Evolutionary conservation across 805 yeast species (phyloP), one percentile per base, ranked within the genome.

Genomic region (Grigorovia transvaalensis): DNA sequence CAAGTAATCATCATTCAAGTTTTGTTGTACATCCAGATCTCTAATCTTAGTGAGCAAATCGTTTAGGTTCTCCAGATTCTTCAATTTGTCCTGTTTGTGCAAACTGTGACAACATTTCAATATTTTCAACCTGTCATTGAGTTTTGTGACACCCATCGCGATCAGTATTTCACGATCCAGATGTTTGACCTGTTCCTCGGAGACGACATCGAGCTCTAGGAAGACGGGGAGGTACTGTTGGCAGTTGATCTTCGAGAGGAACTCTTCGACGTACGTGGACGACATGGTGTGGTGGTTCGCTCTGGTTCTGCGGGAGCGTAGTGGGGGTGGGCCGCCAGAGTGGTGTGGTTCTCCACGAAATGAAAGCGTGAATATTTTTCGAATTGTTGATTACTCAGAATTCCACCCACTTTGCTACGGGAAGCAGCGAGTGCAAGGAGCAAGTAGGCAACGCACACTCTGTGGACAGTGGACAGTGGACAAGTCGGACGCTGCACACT

Each of bases 41-140:
- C 61, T 58, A 30, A 65, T 56, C 52, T 56, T 61, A 17, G 56
- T 56, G 9, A 61, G 57, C 30, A 63, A 48, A 5, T 58, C 64
- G 15, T 55, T 54, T 41, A 60, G 51, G 45, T 59, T 59, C 2
- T 53, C 52, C 15, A 46, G 23, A 4, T 46, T n/a, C 13, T 53
- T 49, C 11, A 52, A 44, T 27, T 54, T 50, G 20, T 51, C 46
- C 30, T 50, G 51, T 53, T 52, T 40, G 30, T 46, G 48, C 44
- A 59, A 38, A 17, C 19, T 11, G 30, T 18, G 29, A 8, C 18
- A 15, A 38, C 9, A 38, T 38, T 79, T 71, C 59, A 83, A 79
- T 11, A 91, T 67, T 30, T 84, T 72, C 19, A 91, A 72, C 29
- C 96, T 71, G 65, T 93, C 98, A 1, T 98, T 97, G 15, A 91